Percentiles rank a stretch among this genome's conserved stretches.
phyloP scores from a whole-genome alignment of 148 eudicot genomes.

The Linanthus parryae region DNA sequence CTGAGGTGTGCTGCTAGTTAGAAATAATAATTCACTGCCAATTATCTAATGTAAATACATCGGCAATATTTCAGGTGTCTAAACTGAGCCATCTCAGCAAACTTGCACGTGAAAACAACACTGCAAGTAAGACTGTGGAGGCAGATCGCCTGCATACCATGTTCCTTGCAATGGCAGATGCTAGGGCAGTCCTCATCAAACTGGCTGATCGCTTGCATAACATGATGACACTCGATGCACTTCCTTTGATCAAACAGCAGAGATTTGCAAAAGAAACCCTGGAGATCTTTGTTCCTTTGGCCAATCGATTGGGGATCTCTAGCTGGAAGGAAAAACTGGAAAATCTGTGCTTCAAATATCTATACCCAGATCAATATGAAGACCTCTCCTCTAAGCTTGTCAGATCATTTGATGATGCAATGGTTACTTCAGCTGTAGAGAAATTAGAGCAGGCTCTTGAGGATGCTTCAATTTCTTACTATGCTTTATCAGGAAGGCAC shows the following conservation, averaged over 20 bases:
- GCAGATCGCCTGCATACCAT: constrained; percentile 95
- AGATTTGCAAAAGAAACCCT: constrained; percentile 91
- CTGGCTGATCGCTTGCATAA: constrained; percentile 93
- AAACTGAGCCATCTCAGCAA: constrained; percentile 91
- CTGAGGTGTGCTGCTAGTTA: too few relatives aligned
- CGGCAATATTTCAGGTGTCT: constrained; percentile 55
- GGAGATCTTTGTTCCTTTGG: constrained; percentile 91
- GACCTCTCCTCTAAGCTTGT: constrained; percentile 66
- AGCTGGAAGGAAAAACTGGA: constrained; percentile 95
- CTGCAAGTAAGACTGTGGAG: constrained; percentile 70
- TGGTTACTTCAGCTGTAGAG: constrained; percentile 57
- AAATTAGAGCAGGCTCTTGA: constrained; percentile 64
- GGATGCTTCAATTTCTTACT: constrained; percentile 48
- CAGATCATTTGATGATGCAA: constrained; percentile 63
- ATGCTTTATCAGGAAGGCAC: constrained; percentile 72
- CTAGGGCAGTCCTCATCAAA: constrained; percentile 90
- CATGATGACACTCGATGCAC: constrained; percentile 86
- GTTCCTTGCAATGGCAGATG: constrained; percentile 99
- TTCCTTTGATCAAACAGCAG: constrained; percentile 64
- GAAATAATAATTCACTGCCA: too few relatives aligned
- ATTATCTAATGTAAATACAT: too few relatives aligned
- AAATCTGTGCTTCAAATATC: constrained; percentile 69
- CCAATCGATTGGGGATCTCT: constrained; percentile 86
- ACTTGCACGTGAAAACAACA: constrained; percentile 90
- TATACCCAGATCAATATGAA: constrained; percentile 59